These are phyloP conservation scores for Heliosperma pusillum DNA, from an alignment of 148 eudicot genomes.

Conservation along the genomic window DNA sequence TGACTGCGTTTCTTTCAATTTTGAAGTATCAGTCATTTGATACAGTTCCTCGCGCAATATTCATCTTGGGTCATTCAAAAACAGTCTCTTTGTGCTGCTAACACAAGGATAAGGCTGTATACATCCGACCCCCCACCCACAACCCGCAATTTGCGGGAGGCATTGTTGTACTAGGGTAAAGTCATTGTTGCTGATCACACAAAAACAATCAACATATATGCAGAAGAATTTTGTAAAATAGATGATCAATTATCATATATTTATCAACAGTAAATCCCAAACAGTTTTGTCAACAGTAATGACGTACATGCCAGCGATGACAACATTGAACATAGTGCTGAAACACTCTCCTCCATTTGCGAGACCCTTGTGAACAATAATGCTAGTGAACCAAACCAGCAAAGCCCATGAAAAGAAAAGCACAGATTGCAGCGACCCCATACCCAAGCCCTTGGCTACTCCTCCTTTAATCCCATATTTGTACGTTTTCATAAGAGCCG, in stretches of 20 bases:
- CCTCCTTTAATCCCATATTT: slow-evolving; percentile 54
- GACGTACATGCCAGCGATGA: slow-evolving; percentile 65
- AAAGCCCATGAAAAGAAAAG: slow-evolving; percentile 60
- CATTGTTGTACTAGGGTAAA: no score
- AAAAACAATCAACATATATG: no score
- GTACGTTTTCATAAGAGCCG: slow-evolving; percentile 42
- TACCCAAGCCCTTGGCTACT: slow-evolving; percentile 57
- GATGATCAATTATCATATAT: not conserved
- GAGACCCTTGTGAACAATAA: slow-evolving; percentile 38
- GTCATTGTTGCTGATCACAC: no score
- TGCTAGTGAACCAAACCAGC: slow-evolving; percentile 61
- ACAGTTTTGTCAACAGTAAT: not conserved
- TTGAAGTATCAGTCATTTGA: no score
- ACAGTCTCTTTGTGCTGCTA: no score
- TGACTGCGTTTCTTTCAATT: no score
- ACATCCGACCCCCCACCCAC: not conserved
- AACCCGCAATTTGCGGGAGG: not conserved
- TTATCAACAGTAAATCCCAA: no score
- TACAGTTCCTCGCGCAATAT: no score
- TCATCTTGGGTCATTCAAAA: no score
- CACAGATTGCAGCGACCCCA: slow-evolving; percentile 49
- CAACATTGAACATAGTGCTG: slow-evolving; percentile 57
- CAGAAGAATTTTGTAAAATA: no score
- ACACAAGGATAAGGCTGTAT: no score
- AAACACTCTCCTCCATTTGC: slow-evolving; percentile 66